Evolutionary conservation across 2,329 filamentous ascomycete genomes (phyloP).

Genomic region (Aspergillus pseudotamarii): DNA sequence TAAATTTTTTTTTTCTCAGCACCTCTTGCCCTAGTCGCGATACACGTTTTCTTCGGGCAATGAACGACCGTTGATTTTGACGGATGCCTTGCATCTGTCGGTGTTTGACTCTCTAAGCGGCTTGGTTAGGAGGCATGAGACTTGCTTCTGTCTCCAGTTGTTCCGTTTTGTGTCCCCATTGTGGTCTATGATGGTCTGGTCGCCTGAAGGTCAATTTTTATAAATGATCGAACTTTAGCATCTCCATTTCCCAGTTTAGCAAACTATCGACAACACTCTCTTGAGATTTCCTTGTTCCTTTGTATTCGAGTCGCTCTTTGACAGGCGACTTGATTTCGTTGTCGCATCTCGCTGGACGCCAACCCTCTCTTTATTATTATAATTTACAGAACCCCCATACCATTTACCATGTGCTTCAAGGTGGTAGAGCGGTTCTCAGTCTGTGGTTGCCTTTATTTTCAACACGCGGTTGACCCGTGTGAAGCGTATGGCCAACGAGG

Average conservation of each 20-base stretch:
- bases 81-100: slow-evolving; percentile 13
- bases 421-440: slow-evolving; percentile 83
- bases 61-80: slow-evolving; percentile 4
- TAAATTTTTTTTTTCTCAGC: not conserved
- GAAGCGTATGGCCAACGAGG: slow-evolving; percentile 72
- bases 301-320: slow-evolving; percentile 6
- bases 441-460: slow-evolving; percentile 85
- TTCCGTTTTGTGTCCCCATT: slow-evolving; percentile 1
- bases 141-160: not conserved
- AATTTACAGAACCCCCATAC: not conserved
- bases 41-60: slow-evolving; percentile 9
- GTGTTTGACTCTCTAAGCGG: slow-evolving; percentile 3
- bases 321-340: not conserved
- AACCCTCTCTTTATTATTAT: slow-evolving; percentile 1
- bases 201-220: slow-evolving; percentile 11
- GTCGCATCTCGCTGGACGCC: not conserved
- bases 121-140: slow-evolving; percentile 3
- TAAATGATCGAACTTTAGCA: slow-evolving; percentile 6
- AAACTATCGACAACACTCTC: not conserved
- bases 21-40: slow-evolving; percentile 4
- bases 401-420: slow-evolving; percentile 76
- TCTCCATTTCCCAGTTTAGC: not conserved
- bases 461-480: slow-evolving; percentile 83
- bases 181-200: slow-evolving; percentile 11
- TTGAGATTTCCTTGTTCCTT: not conserved